Base-by-base conservation (phyloP, 1,284 basidiomycete species). In the Trametes polyzona region DNA sequence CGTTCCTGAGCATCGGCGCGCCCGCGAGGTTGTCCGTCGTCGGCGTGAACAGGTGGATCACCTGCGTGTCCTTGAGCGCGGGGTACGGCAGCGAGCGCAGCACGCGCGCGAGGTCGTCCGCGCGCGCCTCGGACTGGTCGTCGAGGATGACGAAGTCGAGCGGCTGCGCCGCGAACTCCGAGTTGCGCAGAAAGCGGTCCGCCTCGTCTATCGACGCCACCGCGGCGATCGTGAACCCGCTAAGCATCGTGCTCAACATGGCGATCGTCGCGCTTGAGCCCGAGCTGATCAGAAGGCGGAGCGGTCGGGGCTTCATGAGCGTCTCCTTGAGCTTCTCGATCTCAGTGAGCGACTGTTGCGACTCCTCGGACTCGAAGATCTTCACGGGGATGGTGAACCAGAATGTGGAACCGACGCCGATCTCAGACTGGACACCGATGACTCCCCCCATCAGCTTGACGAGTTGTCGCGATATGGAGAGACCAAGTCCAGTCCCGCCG, bases 401-500 rank as follows among this genome's bases (percentile, higher is more conserved):
- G 68, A 89, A 89, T 51, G 76, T 79, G 1, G 86, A 87, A 2
- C 87, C 87, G 47, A 79, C 74, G 49, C 82, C 79, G 11, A 85
- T 72, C 58, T 87, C 81, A 1, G 86, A 88, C 17, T 83, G 75
- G 2, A 89, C 85, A 12, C 84, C 86, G 48, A 90, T 88, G 4
- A 78, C 81, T 17, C 87, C 87, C 21, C 83, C 83, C 82, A 89
- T 86, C n/a, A 89, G 76, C 63, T 86, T 85, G 30, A 88, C 86
- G 17, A 90, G 73, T 61, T 88, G 84, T 8, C 84, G 79, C 10
- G 87, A 89, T 58, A 90, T 90, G 7, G 85, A 87, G 16, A 90
- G 71, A 19, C 87, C 87, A 12, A 90, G 68, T n/a, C 86, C 85
- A 16, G 86, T 88, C 5, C 86, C 86, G 50, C 87, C 87, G 65